Conservation (phyloP, 495 filamentous ascomycete genomes). For the Hyaloscypha finlandica region DNA sequence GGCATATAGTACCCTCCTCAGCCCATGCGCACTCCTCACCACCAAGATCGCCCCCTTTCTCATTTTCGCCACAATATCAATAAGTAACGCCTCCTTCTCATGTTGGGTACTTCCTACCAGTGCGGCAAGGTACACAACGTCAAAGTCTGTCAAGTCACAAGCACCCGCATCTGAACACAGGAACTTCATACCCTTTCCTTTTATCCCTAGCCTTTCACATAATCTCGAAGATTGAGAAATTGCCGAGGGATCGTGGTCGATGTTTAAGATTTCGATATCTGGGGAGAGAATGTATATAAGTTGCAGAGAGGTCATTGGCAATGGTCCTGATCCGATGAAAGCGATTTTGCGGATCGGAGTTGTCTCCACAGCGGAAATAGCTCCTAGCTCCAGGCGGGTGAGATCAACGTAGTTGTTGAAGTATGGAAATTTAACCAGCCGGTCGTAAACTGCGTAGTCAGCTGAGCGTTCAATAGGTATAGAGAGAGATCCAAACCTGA, state of each 20-base stretch:
- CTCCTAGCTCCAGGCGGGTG: constrained; percentile 42
- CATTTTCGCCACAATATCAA: constrained; percentile 37
- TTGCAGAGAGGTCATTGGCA: constrained; percentile 44
- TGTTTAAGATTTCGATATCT: constrained; percentile 33
- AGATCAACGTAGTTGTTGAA: constrained; percentile 46
- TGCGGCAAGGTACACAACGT: constrained; percentile 49
- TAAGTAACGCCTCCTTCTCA: constrained; percentile 40
- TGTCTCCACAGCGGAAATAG: constrained; percentile 32
- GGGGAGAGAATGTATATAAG: constrained; percentile 17
- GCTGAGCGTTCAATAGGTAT: constrained; percentile 1
- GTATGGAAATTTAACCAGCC: constrained; percentile 41
- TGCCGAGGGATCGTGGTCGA: constrained; percentile 39
- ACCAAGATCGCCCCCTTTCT: constrained; percentile 41
- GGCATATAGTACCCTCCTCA: constrained; percentile 48
- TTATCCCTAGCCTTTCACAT: constrained; percentile 33
- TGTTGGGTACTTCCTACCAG: constrained; percentile 42
- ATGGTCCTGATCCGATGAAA: constrained; percentile 47
- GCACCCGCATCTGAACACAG: constrained; percentile 34
- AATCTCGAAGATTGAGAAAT: constrained; percentile 34
- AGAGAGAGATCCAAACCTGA: neutral
- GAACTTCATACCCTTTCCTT: constrained; percentile 33
- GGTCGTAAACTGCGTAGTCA: constrained; percentile 28
- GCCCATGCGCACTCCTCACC: constrained; percentile 42
- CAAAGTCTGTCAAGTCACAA: constrained; percentile 32
- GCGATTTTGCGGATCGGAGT: constrained; percentile 25